Evolutionary conservation across 495 filamentous ascomycete species (phyloP), one percentile per base, ranked within the genome.

Genomic region (Aspergillus nidulans): DNA sequence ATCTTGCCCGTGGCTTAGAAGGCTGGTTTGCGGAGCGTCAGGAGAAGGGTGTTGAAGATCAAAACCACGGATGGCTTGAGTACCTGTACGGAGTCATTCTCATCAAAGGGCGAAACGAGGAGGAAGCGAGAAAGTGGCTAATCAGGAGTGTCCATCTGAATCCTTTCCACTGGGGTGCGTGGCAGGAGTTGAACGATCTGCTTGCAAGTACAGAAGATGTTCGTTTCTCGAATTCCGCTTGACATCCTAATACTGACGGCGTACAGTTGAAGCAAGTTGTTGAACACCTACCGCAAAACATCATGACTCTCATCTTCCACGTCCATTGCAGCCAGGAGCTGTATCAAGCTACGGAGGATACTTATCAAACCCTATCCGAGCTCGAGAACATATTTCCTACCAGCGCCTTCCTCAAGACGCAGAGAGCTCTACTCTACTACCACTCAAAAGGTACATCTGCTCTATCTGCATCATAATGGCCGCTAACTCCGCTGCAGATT

Each of bases 141-240:
- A 77, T 96, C 34, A 78, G 81, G 57, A 96, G 91, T 64, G 88
- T 96, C 6, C 87, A 92, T 63, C 70, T 86, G 42, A 91, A 87
- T 63, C 88, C 92, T 3, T 95, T 89, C 76, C 95, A 97, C 68
- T 99, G 95, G 95, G 91, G 91, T 1, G 89, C 90, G 23, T 99
- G 95, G 95, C 77, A 91, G 21, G 95, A 97, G 69, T 77, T 99
- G 52, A 80, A 79, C 18, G 85, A 84, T 16, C 78, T 95, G 18
- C 71, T 96, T 18, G 83, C 84, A 21, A 85, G 82, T 50, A 79
- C 85, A n/a, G 89, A 95, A 70, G 91, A 96, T 64, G 89, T 96
- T 69, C 62, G 83, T 73, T 28, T 55, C 73, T 64, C 5, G 7
- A n/a, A 39, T 19, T 7, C 13, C 26, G 42, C 16, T 24, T 15